Evolutionary conservation across 306 rosid genomes (phyloP), one percentile per base, ranked within the genome.

Genomic region (Sophora flavescens): DNA sequence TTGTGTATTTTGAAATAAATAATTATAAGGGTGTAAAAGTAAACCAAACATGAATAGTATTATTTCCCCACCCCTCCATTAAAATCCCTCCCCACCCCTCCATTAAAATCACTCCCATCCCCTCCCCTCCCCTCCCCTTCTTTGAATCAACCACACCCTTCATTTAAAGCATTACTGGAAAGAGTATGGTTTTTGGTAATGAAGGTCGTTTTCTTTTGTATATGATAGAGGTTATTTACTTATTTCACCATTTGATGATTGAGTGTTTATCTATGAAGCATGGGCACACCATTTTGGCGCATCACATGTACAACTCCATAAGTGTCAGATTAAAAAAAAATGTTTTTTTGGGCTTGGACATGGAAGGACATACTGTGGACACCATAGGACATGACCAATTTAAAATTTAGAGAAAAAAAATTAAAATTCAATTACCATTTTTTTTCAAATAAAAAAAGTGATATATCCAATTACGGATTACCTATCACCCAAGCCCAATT

Each of bases 191-290:
- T 17, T 62, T 72, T n/a, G 53, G 70, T 35, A 8, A 15, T 16
- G 32, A 26, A 47, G 41, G 33, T 67, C 50, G 52, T 66, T 63
- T 63, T 58, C 17, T 52, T 60, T 18, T 26, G 13, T 17, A 39
- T 18, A 53, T 68, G 56, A 69, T 58, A 28, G 26, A 78, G 30
- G 22, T 75, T 60, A 13, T 22, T 22, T 22, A 22, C 22, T 22
- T 22, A 22, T 32, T 64, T 68, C 41, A 48, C 68, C n/a, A 28
- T 44, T 75, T 53, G 12, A 15, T 32, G 54, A 53, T 14, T 30
- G 18, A 54, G 12, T 56, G n/a, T 67, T 44, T 35, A 11, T 44
- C 11, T 44, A 44, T 44, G 14, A 10, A 44, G 50, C 50, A 44
- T 4, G 50, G 11, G 10, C 5, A 3, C 50, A 42, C 1, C 13